Evolutionary conservation across 225 moss, liverwort and hornwort genomes (phyloP).

Genomic region (Thuidium tamariscinum): DNA sequence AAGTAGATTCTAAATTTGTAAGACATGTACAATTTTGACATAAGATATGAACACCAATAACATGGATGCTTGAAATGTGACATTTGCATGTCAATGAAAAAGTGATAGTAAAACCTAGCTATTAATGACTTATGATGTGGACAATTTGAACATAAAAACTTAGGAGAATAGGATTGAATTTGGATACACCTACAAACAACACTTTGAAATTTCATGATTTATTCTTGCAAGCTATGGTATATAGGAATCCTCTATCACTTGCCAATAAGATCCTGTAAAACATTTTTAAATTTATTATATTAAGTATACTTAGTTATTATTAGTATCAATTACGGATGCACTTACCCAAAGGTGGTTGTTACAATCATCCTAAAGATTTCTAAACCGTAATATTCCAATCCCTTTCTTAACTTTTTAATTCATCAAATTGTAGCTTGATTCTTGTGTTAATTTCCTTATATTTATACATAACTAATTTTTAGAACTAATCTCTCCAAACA

Average conservation of each 20-base stretch:
- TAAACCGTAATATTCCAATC: fast-evolving
- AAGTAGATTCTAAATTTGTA: neutral
- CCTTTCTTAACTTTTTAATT: neutral
- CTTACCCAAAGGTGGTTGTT: neutral
- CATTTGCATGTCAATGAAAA: too few relatives aligned
- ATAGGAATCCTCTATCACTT: fast-evolving
- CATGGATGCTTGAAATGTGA: fast-evolving
- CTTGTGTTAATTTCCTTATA: neutral
- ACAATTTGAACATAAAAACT: neutral
- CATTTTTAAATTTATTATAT: neutral
- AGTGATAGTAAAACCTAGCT: fast-evolving
- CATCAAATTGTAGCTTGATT: neutral
- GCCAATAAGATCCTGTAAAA: neutral
- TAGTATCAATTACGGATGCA: fast-evolving
- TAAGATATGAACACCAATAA: neutral
- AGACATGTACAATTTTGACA: neutral
- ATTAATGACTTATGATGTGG: neutral
- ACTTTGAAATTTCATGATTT: neutral
- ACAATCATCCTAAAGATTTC: neutral
- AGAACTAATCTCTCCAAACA: neutral
- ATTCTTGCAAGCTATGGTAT: fast-evolving
- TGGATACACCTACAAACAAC: neutral
- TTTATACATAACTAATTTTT: fast-evolving
- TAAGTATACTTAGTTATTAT: neutral
- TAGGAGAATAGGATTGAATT: fast-evolving